These are phyloP conservation scores for Suhomyces bokatorum DNA, from an alignment of 1,139 yeast species.

Conservation along the genomic window DNA sequence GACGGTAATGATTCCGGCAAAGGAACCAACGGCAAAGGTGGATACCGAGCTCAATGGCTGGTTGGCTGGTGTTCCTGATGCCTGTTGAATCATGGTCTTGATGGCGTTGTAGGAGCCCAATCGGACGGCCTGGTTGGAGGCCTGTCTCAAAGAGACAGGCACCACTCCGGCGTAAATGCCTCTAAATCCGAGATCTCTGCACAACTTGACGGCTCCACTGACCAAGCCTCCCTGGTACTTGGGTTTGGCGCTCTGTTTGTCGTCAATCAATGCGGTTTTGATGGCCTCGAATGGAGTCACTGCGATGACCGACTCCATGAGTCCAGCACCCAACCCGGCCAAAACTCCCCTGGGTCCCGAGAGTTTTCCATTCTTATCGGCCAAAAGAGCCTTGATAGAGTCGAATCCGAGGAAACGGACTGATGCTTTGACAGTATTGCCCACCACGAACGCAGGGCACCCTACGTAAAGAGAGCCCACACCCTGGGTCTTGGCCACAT, in stretches of 20 bases:
- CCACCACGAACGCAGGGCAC: constrained; percentile 96
- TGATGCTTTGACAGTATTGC: constrained; percentile 94
- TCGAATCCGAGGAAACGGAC: constrained; percentile 93
- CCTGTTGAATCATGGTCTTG: constrained; percentile 77
- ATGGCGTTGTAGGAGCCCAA: constrained; percentile 90
- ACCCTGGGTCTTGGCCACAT: constrained; percentile 79
- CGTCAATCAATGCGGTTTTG: constrained; percentile 94
- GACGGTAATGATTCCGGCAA: constrained; percentile 92
- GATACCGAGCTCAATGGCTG: constrained; percentile 76
- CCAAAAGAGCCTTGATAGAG: constrained; percentile 70
- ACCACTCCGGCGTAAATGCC: constrained; percentile 88
- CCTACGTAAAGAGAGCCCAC: constrained; percentile 81
- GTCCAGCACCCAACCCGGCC: constrained; percentile 97
- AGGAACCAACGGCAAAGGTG: constrained; percentile 88
- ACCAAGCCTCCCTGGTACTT: constrained; percentile 70
- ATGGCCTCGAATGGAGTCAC: constrained; percentile 97
- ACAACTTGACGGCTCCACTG: constrained; percentile 61
- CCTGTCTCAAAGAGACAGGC: constrained; percentile 94
- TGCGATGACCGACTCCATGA: constrained; percentile 86
- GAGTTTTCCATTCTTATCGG: constrained; percentile 82
- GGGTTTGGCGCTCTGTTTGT: constrained; percentile 73
- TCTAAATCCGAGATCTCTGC: constrained; percentile 74
- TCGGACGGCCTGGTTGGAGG: constrained; percentile 92
- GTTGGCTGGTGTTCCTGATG: constrained; percentile 60
- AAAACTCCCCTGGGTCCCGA: constrained; percentile 88